Evolutionary conservation across 2,329 filamentous ascomycete species (phyloP).

Genomic region (Polytolypa hystricis): DNA sequence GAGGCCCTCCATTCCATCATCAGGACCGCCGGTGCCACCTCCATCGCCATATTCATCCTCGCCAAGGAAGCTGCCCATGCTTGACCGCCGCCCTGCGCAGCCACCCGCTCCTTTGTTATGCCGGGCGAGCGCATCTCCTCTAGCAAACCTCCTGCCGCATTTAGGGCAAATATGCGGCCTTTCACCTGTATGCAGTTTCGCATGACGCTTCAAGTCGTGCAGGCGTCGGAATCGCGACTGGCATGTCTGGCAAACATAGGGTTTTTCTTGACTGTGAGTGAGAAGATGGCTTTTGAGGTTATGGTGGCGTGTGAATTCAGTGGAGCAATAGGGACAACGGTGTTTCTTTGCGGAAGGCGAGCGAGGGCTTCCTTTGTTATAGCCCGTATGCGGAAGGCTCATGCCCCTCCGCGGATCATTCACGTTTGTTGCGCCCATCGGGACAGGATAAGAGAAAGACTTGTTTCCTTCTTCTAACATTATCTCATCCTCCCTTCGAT

Average conservation of each 20-base stretch:
- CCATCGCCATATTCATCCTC: conserved; percentile 56
- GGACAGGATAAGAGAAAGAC: conserved; percentile 54
- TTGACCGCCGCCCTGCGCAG: conserved; percentile 81
- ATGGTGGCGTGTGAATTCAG: conserved; percentile 93
- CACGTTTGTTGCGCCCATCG: conserved; percentile 36
- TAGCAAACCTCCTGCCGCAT: conserved; percentile 87
- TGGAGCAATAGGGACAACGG: conserved; percentile 92
- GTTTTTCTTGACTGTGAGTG: conserved; percentile 97
- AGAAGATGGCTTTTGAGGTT: conserved; percentile 95
- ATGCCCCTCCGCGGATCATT: conserved; percentile 46
- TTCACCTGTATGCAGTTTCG: conserved; percentile 93
- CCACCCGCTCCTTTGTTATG: conserved; percentile 94
- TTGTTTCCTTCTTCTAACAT: conserved; percentile 37
- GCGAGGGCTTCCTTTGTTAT: conserved; percentile 47
- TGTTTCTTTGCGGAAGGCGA: conserved; percentile 79
- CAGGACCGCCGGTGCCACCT: conserved; percentile 34
- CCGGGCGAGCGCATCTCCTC: conserved; percentile 84
- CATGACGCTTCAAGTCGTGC: conserved; percentile 91
- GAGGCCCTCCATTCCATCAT: conserved; percentile 53
- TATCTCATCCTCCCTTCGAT: conserved; percentile 25
- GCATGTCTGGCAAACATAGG: conserved; percentile 88
- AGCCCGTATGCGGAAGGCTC: conserved; percentile 47
- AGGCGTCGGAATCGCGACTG: conserved; percentile 82
- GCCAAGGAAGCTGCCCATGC: conserved; percentile 69
- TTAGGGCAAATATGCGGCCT: conserved; percentile 90